Conservation (phyloP, 257 asterid genomes). For the Agastache rugosa region DNA sequence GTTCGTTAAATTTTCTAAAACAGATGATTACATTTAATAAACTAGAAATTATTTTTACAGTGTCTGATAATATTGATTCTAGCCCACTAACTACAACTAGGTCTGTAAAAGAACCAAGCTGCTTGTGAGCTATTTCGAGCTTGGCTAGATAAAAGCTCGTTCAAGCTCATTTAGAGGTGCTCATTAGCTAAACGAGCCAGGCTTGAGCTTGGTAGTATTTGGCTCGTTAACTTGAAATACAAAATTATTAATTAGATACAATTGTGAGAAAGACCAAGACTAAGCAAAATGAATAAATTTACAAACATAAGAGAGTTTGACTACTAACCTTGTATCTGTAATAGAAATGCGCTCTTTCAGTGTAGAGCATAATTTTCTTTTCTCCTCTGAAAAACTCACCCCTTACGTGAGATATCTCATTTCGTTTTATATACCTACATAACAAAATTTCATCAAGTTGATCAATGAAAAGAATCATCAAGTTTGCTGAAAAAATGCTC, state of each 20-base stretch:
- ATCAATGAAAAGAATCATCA: not conserved
- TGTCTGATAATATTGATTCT: no score
- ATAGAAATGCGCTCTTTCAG: slow-evolving; percentile 98
- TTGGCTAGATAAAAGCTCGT: no score
- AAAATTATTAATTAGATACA: not conserved
- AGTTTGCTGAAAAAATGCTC: not conserved
- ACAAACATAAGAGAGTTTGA: slow-evolving; percentile 12
- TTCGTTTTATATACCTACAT: slow-evolving; percentile 72
- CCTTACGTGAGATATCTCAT: slow-evolving; percentile 87
- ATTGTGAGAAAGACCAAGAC: not conserved
- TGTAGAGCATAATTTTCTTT: slow-evolving; percentile 84
- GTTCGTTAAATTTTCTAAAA: no score
- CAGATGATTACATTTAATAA: no score
- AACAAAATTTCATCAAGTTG: not conserved
- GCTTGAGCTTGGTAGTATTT: no score
- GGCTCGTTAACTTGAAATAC: no score
- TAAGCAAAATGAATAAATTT: slow-evolving; percentile 1
- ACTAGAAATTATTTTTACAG: no score
- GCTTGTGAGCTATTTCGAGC: no score
- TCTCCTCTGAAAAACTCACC: slow-evolving; percentile 83
- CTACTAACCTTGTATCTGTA: slow-evolving; percentile 86
- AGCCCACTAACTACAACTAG: no score
- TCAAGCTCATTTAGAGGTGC: no score
- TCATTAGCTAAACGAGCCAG: no score
- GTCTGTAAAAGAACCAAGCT: no score